Base-by-base conservation (phyloP, 345 rosid genomes). In the Gossypium arboreum region DNA sequence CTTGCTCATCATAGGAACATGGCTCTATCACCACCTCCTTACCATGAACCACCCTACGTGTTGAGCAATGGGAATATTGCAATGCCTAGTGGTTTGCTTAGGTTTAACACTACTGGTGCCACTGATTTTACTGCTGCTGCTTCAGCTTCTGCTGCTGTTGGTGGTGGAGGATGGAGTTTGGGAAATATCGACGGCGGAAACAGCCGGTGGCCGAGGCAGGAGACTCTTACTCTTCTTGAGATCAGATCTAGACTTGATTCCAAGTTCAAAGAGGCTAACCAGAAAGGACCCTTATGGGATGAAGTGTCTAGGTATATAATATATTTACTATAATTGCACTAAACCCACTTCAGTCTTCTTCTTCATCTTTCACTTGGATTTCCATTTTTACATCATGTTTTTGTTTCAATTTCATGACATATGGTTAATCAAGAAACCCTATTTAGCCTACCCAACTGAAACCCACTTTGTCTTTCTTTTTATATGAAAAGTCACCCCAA, bases 161-260 rank as follows among this genome's bases (percentile, higher is more conserved):
- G 41, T 59, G 39, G 34, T 22, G 24, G 43, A 43, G 67, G 75
- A 24, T 72, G 75, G 75, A 56, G 66, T 44, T 3, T 58, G 43
- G 20, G 55, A 58, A 58, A 12, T 44, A 34, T 39, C 7, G 87
- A 67, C 34, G 72, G 81, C 63, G 76, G 80, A 25, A 81, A 68
- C 50, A 75, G 86, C 60, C 74, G 94, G 77, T 90, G 94, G 94
- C 90, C 94, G 9, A 84, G 94, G 78, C 92, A 90, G 66, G 94
- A 90, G 83, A 90, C 94, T 16, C 89, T 88, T 15, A 86, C 90
- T 52, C 94, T 90, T 76, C 90, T 90, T 50, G 89, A 90, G 80
- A 88, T 90, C 92, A 90, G 94, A 90, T 90, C 92, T 73, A 78
- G 87, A 59, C 92, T 90, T 25, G 88, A 88, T 86, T 79, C 84